Evolutionary conservation across 2,329 filamentous ascomycete species (phyloP).

Genomic region (Arthrobotrys iridis): DNA sequence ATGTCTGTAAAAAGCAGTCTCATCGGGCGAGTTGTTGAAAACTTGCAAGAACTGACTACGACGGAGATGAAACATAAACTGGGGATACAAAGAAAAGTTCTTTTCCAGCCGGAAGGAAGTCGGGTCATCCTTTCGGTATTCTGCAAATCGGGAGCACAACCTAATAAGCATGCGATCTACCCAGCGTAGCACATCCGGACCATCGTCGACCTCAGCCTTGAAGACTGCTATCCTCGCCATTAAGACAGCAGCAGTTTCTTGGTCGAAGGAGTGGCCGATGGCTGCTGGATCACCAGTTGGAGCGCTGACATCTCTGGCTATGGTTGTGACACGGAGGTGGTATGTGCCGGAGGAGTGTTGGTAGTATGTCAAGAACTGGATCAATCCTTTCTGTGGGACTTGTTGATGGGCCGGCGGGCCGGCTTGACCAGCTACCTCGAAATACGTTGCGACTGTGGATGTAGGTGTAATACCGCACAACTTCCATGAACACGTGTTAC

Average conservation of each 20-base stretch:
- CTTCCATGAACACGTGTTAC: slow-evolving; percentile 99
- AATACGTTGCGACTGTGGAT: slow-evolving; percentile 94
- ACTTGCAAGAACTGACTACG: slow-evolving; percentile 97
- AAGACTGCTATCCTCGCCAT: slow-evolving; percentile 99
- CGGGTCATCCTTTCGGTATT: slow-evolving; percentile 97
- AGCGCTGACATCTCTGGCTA: slow-evolving; percentile 82
- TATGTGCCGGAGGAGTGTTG: slow-evolving; percentile 97
- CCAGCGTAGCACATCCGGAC: slow-evolving; percentile 97
- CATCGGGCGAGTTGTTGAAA: slow-evolving; percentile 99
- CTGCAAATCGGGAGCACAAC: slow-evolving; percentile 93
- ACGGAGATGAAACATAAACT: slow-evolving; percentile 99
- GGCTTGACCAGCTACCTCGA: slow-evolving; percentile 81
- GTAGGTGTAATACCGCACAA: slow-evolving; percentile 98
- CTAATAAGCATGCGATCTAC: slow-evolving; percentile 98
- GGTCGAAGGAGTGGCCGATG: slow-evolving; percentile 96
- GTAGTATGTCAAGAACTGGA: slow-evolving; percentile 98
- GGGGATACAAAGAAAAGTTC: slow-evolving; percentile 98
- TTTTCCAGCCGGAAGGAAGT: slow-evolving; percentile 97
- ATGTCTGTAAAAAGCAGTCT: slow-evolving; percentile 98
- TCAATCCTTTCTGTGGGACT: slow-evolving; percentile 88
- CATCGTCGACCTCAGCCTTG: slow-evolving; percentile 98
- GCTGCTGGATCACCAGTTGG: slow-evolving; percentile 82
- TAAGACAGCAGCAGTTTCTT: slow-evolving; percentile 94
- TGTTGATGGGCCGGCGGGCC: slow-evolving; percentile 76
- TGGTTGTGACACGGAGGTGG: slow-evolving; percentile 93